These are phyloP conservation scores for Talaromyces proteolyticus DNA, from an alignment of 495 filamentous ascomycete species.

Conservation along the genomic window DNA sequence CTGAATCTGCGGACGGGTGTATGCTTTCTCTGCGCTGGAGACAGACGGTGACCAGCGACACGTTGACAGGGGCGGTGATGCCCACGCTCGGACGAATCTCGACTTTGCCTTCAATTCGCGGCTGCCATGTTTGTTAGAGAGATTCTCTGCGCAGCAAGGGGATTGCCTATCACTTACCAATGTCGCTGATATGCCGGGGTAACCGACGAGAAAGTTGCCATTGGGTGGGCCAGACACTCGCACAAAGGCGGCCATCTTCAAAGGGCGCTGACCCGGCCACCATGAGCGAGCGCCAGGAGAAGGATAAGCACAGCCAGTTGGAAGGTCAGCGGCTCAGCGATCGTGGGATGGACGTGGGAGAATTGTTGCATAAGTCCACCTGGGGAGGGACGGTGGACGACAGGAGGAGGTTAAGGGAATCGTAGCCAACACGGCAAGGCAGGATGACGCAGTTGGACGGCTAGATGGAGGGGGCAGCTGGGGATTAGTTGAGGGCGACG, in stretches of 20 bases:
- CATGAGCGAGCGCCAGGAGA: constrained; percentile 34
- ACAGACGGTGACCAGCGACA: constrained; percentile 92
- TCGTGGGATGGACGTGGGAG: background rate
- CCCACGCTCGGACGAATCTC: constrained; percentile 86
- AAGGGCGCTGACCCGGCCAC: constrained; percentile 32
- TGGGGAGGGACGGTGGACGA: background rate
- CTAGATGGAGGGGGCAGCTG: background rate
- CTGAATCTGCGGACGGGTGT: constrained; percentile 88
- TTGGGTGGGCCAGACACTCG: constrained; percentile 97
- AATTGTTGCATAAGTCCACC: constrained; percentile 2
- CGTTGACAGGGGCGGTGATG: constrained; percentile 76
- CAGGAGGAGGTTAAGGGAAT: too few relatives aligned
- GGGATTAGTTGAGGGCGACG: background rate
- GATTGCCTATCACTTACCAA: constrained; percentile 61
- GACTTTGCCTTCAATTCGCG: constrained; percentile 94
- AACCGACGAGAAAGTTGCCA: constrained; percentile 92
- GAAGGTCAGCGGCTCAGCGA: background rate
- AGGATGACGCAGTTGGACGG: background rate
- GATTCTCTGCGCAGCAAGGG: constrained; percentile 1
- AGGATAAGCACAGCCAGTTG: background rate
- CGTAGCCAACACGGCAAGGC: background rate
- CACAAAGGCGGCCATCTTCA: constrained; percentile 81
- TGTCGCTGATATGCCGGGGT: constrained; percentile 96
- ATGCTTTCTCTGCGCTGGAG: constrained; percentile 93
- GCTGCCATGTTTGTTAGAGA: constrained; percentile 42